Evolutionary conservation across 192 early-diverging fungal genomes (phyloP).

Genomic region (Radiomyces spectabilis): DNA sequence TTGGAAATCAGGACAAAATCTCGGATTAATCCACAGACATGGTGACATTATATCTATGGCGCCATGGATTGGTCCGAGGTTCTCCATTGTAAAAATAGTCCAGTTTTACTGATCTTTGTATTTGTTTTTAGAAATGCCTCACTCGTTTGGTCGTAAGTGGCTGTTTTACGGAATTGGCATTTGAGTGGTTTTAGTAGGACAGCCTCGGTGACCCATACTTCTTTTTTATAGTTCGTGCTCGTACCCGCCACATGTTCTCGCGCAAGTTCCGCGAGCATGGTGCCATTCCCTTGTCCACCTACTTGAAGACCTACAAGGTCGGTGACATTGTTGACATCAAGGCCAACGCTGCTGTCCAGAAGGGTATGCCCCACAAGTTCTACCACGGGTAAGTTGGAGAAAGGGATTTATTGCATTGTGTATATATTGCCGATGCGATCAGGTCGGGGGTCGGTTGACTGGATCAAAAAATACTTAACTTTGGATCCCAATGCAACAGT

Average conservation of each 20-base stretch:
- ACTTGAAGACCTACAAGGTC: conserved; percentile 97
- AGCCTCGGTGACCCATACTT: not conserved
- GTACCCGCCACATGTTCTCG: conserved; percentile 96
- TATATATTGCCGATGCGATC: too few species aligned
- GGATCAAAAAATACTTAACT: too few species aligned
- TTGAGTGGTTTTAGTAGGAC: not conserved
- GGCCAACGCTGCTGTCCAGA: conserved; percentile 97
- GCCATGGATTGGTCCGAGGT: not conserved
- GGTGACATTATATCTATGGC: too few species aligned
- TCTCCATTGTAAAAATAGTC: not conserved
- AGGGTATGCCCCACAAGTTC: conserved; percentile 99
- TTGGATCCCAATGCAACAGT: too few species aligned
- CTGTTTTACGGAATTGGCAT: not conserved
- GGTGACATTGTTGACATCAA: conserved; percentile 99
- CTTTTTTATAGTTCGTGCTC: conserved; percentile 63
- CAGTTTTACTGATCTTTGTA: not conserved
- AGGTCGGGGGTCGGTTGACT: too few species aligned
- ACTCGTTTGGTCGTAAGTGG: conserved; percentile 32
- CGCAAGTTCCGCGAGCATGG: conserved; percentile 96
- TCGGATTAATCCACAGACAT: not conserved
- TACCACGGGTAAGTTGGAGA: conserved; percentile 81
- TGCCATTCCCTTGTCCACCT: conserved; percentile 89
- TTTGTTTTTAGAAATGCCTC: conserved; percentile 20
- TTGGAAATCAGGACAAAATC: conserved; percentile 3
- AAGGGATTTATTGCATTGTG: not conserved